Conservation (phyloP, 2,329 filamentous ascomycete species). For the Penicillium sp. region DNA sequence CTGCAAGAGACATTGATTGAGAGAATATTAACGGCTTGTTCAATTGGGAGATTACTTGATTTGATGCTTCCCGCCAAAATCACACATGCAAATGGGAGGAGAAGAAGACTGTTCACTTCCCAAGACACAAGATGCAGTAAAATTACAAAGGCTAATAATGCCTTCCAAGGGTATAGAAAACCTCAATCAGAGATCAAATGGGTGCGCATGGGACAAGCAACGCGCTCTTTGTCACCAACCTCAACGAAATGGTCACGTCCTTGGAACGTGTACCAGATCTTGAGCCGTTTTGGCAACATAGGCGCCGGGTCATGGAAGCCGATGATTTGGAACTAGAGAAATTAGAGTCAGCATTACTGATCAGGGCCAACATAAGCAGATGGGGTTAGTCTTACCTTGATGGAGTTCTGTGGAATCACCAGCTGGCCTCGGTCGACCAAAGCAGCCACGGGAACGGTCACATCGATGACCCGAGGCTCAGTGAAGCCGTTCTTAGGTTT, state of each 20-base stretch:
- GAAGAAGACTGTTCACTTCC: neutral
- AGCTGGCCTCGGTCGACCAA: constrained; percentile 44
- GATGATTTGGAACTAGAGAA: constrained; percentile 38
- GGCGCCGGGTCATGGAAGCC: constrained; percentile 47
- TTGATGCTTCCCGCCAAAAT: neutral
- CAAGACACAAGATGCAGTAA: constrained; percentile 9
- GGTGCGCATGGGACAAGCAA: constrained; percentile 40
- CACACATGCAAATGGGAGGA: neutral
- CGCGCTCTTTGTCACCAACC: constrained; percentile 35
- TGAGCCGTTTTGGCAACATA: constrained; percentile 40
- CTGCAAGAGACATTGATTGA: neutral
- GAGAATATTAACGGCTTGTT: neutral
- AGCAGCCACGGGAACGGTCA: constrained; percentile 46
- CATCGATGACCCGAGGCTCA: constrained; percentile 35
- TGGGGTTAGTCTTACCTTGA: constrained; percentile 32
- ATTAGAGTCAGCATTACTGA: constrained; percentile 18
- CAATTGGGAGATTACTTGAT: neutral
- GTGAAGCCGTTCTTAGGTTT: constrained; percentile 20
- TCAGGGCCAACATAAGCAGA: neutral
- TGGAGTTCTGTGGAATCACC: constrained; percentile 33
- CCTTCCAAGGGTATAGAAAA: neutral
- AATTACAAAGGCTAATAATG: constrained; percentile 15
- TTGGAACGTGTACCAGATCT: constrained; percentile 44
- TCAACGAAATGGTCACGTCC: constrained; percentile 40
- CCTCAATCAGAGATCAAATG: constrained; percentile 29